Evolutionary conservation across 768 basidiomycete species (phyloP).

Genomic region (Rhizopogon sp.): DNA sequence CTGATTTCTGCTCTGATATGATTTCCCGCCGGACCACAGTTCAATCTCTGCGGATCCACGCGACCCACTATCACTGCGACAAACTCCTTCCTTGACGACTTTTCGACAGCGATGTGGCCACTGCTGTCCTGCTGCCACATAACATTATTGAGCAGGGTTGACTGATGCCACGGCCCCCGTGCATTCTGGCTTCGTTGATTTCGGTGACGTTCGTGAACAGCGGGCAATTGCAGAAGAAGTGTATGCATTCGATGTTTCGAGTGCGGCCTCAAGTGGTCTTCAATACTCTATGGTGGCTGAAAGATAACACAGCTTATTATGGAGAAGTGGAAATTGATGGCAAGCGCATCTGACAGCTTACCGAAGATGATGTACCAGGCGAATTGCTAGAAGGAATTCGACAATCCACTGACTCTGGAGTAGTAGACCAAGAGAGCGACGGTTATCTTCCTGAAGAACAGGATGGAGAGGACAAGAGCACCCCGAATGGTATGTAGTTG

Average conservation of each 20-base stretch:
- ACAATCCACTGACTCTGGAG: too few relatives aligned
- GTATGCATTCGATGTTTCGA: constrained; percentile 17
- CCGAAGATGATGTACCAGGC: constrained; percentile 21
- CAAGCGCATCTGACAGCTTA: constrained; percentile 16
- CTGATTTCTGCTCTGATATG: too few relatives aligned
- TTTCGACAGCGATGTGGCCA: too few relatives aligned
- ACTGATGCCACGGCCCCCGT: constrained; percentile 19
- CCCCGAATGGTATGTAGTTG: too few relatives aligned
- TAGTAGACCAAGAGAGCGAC: too few relatives aligned
- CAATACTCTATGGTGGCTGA: constrained; percentile 29
- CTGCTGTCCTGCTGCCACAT: too few relatives aligned
- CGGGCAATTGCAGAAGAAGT: constrained; percentile 10
- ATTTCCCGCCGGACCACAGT: too few relatives aligned
- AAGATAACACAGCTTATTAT: constrained; percentile 25
- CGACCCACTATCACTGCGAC: too few relatives aligned
- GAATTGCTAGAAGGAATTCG: too few relatives aligned
- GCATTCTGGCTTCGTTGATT: constrained; percentile 23
- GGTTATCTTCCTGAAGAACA: too few relatives aligned
- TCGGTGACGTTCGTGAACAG: constrained; percentile 27
- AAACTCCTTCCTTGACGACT: background rate
- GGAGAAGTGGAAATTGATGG: constrained; percentile 15
- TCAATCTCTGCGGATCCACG: too few relatives aligned
- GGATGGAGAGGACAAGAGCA: too few relatives aligned
- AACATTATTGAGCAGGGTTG: constrained; percentile 7
- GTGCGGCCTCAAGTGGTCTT: constrained; percentile 16